Evolutionary conservation across 2,329 filamentous ascomycete species (phyloP), one percentile per base, ranked within the genome.

Genomic region (Penicillium sp.): DNA sequence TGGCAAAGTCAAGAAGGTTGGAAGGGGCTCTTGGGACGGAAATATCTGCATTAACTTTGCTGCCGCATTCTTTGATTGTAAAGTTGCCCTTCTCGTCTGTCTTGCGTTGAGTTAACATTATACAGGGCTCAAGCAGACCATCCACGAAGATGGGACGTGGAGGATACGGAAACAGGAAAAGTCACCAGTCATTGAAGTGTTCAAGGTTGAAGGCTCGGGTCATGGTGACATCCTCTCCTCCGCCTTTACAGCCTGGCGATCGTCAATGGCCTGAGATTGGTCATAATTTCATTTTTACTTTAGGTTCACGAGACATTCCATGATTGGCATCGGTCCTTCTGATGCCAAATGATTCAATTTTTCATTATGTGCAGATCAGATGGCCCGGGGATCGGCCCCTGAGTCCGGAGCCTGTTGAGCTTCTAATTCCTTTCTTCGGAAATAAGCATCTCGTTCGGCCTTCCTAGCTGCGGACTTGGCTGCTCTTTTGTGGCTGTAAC

Each of bases 1-100:
- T 0, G 81, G 83, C 2, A 87, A 83, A 46, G 89, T 95, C 13
- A 85, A 87, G 63, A 80, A 83, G 48, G 73, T 80, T 9, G 85
- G 86, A 0, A 83, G 82, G 28, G 78, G 79, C 2, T 83, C 82
- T 43, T 99, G 94, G 94, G 89, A 97, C 74, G 93, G 90, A 16
- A 93, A 96, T 67, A 83, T 88, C 60, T 96, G 92, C 67, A 94
- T 97, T 66, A 96, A 95, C 63, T 96, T 96, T 74, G 85, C 90
- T 1, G 85, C 83, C 1, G 79, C 75, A 0, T 89, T 97, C 62
- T 73, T 97, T 15, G 85, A 86, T 7, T 95, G 89, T 90, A 71
- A 72, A 85, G 72, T 7, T 33, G 1, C 15, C 21, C 15, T 33
- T 39, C 12, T n/a, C 6, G n/a, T 29, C 4, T n/a, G 16, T 21